These are phyloP conservation scores for Stephania yunnanensis DNA, from an alignment of 164 flowering plant genomes.

Conservation along the genomic window DNA sequence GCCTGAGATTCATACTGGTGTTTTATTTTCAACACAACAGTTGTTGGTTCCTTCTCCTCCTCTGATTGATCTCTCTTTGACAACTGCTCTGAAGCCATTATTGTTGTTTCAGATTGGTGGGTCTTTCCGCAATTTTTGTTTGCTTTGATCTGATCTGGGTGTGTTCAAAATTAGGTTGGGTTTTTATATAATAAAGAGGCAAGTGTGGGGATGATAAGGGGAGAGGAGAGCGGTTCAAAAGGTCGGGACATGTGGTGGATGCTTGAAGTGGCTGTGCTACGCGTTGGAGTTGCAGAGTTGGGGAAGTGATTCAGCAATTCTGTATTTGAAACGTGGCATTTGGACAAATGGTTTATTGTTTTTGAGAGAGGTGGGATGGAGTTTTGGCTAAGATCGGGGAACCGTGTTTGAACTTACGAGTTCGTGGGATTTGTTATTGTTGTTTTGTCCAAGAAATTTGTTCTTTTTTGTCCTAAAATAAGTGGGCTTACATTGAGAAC, in stretches of 20 bases:
- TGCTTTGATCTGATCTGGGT: background rate
- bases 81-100: constrained; percentile 56
- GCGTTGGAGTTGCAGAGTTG: background rate
- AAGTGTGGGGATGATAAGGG: background rate
- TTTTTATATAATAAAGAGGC: too few relatives aligned
- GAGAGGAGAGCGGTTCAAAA: background rate
- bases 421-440: too few relatives aligned
- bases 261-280: background rate
- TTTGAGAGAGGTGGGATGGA: too few relatives aligned
- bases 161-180: background rate
- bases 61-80: constrained; percentile 13
- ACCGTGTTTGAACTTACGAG: too few relatives aligned
- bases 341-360: too few relatives aligned
- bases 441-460: too few relatives aligned
- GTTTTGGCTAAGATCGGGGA: too few relatives aligned
- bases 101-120: constrained; percentile 12
- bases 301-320: background rate
- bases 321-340: background rate
- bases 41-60: constrained; percentile 27
- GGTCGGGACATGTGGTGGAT: background rate
- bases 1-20: constrained; percentile 38
- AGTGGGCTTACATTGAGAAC: too few relatives aligned
- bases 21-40: constrained; percentile 33
- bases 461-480: too few relatives aligned
- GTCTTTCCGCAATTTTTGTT: background rate